Evolutionary conservation across 2,329 filamentous ascomycete genomes (phyloP).

Genomic region (Calycina marina): DNA sequence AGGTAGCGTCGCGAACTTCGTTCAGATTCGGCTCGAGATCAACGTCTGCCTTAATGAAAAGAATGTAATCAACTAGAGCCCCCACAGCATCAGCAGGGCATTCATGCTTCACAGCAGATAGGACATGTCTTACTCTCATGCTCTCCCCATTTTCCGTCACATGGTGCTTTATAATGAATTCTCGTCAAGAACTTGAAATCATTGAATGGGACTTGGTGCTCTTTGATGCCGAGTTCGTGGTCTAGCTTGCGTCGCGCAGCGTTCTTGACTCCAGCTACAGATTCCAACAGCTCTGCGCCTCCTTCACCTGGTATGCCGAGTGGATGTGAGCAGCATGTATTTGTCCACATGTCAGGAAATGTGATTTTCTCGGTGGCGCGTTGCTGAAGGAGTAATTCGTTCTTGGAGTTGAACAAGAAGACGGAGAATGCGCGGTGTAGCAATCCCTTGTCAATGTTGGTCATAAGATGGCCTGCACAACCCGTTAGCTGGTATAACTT

Average conservation of each 20-base stretch:
- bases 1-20: constrained; percentile 74
- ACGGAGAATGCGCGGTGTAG: constrained; percentile 96
- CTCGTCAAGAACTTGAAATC: constrained; percentile 88
- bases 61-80: constrained; percentile 78
- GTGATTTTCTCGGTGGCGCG: constrained; percentile 95
- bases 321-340: constrained; percentile 97
- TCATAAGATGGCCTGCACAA: constrained; percentile 79
- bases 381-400: constrained; percentile 88
- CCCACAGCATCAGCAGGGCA: constrained; percentile 5
- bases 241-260: constrained; percentile 87
- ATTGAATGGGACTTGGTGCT: constrained; percentile 76
- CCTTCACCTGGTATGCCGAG: constrained; percentile 85
- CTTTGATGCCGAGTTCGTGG: constrained; percentile 87
- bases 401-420: constrained; percentile 91
- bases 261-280: constrained; percentile 74
- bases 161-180: constrained; percentile 96
- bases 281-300: constrained; percentile 64
- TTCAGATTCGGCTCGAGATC: constrained; percentile 72
- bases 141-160: constrained; percentile 96
- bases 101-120: background rate
- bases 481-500: constrained; percentile 4
- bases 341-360: constrained; percentile 98
- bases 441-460: constrained; percentile 91
- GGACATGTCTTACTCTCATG: constrained; percentile 67
- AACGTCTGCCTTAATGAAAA: constrained; percentile 93